These are phyloP conservation scores for Arachnopeziza araneosa DNA, from an alignment of 2,329 filamentous ascomycete species.

Conservation along the genomic window DNA sequence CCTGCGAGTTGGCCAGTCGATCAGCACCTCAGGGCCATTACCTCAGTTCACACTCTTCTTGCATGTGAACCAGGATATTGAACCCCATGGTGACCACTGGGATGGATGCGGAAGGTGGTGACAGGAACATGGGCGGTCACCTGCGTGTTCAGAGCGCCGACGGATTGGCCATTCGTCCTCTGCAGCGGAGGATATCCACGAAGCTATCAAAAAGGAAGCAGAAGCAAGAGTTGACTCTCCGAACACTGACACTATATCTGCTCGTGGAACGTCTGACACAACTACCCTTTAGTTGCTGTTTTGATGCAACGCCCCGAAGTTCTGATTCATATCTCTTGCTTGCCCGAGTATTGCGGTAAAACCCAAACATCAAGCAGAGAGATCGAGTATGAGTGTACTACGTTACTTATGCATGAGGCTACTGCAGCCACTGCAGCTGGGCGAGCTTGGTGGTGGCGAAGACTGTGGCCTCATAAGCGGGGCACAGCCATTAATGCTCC, in stretches of 20 bases:
- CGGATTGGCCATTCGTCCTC: conserved; percentile 2
- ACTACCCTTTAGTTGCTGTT: not conserved
- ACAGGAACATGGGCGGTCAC: not conserved
- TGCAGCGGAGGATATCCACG: too few relatives aligned
- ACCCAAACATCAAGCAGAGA: not conserved
- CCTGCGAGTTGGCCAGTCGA: not conserved
- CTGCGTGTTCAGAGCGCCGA: conserved; percentile 5
- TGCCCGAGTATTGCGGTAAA: not conserved
- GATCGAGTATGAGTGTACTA: not conserved
- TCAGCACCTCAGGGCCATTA: not conserved
- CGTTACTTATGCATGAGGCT: not conserved
- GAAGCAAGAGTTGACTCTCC: not conserved
- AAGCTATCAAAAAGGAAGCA: too few relatives aligned
- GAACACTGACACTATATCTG: not conserved
- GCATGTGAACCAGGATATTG: not conserved
- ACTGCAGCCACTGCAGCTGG: not conserved
- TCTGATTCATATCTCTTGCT: not conserved
- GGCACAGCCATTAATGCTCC: not conserved
- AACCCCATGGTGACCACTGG: not conserved
- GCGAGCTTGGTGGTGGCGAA: not conserved
- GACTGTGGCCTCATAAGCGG: not conserved
- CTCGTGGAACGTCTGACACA: not conserved
- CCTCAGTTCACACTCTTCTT: not conserved
- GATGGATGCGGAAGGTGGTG: not conserved
- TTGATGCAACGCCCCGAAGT: not conserved